These are phyloP conservation scores for Tulasnella sp. DNA, from an alignment of 768 basidiomycete genomes.

Conservation along the genomic window DNA sequence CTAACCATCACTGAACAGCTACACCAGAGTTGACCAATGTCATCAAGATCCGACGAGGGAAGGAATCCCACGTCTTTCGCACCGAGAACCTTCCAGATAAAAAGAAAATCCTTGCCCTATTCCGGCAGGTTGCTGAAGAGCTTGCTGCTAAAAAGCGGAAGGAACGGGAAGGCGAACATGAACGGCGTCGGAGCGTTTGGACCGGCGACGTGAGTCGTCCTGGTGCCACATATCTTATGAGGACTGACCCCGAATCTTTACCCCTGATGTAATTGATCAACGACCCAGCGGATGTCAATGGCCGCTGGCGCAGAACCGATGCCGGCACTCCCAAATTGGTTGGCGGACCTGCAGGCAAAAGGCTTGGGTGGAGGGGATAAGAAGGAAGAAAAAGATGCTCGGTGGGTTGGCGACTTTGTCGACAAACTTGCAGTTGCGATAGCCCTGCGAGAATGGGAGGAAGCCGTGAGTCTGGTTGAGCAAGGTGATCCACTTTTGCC, in stretches of 20 bases:
- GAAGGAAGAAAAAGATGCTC: slow-evolving; percentile 64
- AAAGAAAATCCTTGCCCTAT: slow-evolving; percentile 68
- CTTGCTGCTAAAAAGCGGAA: slow-evolving; percentile 76
- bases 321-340: slow-evolving; percentile 60
- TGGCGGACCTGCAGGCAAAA: slow-evolving; percentile 13
- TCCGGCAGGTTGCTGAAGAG: slow-evolving; percentile 89
- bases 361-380: slow-evolving; percentile 41
- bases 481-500: slow-evolving; percentile 44
- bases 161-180: slow-evolving; percentile 88
- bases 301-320: slow-evolving; percentile 26
- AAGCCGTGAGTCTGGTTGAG: slow-evolving; percentile 74
- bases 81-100: slow-evolving; percentile 75
- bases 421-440: slow-evolving; percentile 88
- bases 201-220: slow-evolving; percentile 28
- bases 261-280: not conserved
- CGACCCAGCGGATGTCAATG: slow-evolving; percentile 4
- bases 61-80: slow-evolving; percentile 90
- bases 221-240: not conserved
- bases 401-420: slow-evolving; percentile 84
- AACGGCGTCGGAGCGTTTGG: slow-evolving; percentile 55
- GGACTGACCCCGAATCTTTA: not conserved
- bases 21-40: slow-evolving; percentile 68
- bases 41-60: slow-evolving; percentile 85
- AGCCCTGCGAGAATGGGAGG: slow-evolving; percentile 76
- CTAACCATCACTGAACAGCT: not conserved